Evolutionary conservation across 2,329 filamentous ascomycete species (phyloP), one percentile per base, ranked within the genome.

Genomic region (Colletotrichum lini): DNA sequence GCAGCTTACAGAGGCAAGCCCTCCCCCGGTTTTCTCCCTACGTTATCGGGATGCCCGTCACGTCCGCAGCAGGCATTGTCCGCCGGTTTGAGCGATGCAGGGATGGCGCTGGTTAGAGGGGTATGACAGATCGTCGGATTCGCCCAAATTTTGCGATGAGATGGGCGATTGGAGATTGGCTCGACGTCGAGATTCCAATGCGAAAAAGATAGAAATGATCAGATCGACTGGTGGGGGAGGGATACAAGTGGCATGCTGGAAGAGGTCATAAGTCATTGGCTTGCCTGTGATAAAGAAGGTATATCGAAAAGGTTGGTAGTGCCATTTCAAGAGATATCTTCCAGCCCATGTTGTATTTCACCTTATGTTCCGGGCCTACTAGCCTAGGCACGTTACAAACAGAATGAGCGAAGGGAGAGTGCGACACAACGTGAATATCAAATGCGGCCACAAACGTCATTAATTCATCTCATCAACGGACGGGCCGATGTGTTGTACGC

Each of bases 351-450:
- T 16, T 49, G 47, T 53, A 18, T 18, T 8, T n/a, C 50, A 18
- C 30, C 26, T 3, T 18, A 35, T 44, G 12, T 26, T 42, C 45
- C 23, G 50, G 30, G 58, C 63, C 57, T 35, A 21, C 61, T 42
- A 56, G 42, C 56, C 56, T 57, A 56, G 56, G 56, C 42, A 62
- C 50, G 67, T 67, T 66, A 70, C 67, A 70, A 49, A 62, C 49
- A 67, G 61, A 67, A 56, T 44, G 40, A 26, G 23, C 38, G 30
- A 49, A 67, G 62, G n/a, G 42, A n/a, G 65, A 53, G 67, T 67
- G 52, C 52, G 67, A 63, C 63, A 68, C 64, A 71, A 38, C 9
- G 64, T 58, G 64, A 57, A 67, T 52, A 52, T 64, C 16, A 57
- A 35, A 54, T 35, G 16, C 9, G 50, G 42, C 21, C n/a, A n/a